Percentiles rank a stretch among this genome's conserved stretches.
phyloP scores from a whole-genome alignment of 768 basidiomycete genomes.

The Leccinum incarnatum region DNA sequence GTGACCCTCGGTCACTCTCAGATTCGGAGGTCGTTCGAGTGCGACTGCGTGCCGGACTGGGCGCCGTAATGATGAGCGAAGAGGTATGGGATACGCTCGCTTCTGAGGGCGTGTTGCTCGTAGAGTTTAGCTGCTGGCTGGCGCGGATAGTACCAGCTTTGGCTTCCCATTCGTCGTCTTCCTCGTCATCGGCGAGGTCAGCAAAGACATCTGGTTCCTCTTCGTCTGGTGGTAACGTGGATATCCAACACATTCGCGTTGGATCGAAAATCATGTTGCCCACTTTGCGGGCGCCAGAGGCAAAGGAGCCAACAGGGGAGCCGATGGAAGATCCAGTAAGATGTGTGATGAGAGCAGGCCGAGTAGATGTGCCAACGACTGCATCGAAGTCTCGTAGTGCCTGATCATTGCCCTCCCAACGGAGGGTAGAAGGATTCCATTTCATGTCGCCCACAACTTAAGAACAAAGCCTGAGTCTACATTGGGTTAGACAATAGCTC shows the following conservation, averaged over 20 bases:
- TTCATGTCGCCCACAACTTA: constrained; percentile 94
- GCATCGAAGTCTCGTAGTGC: constrained; percentile 86
- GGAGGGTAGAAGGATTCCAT: constrained; percentile 87
- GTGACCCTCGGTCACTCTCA: constrained; percentile 69
- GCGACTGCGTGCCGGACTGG: constrained; percentile 63
- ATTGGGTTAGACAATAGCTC: not conserved
- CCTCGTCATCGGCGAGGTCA: constrained; percentile 88
- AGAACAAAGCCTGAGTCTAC: constrained; percentile 15
- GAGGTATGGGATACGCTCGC: constrained; percentile 25
- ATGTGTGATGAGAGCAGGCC: constrained; percentile 95
- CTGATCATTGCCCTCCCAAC: constrained; percentile 98
- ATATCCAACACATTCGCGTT: constrained; percentile 91
- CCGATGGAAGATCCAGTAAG: constrained; percentile 85
- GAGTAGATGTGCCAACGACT: constrained; percentile 74
- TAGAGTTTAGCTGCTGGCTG: constrained; percentile 42
- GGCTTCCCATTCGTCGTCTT: constrained; percentile 65
- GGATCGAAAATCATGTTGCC: constrained; percentile 99
- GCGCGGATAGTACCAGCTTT: constrained; percentile 82
- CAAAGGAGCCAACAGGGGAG: constrained; percentile 71
- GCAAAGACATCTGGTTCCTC: constrained; percentile 97
- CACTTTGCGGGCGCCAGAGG: constrained; percentile 81
- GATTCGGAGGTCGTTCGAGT: constrained; percentile 70
- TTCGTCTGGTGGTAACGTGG: constrained; percentile 78
- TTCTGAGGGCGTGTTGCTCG: constrained; percentile 25
- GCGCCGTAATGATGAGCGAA: constrained; percentile 37